A percentile compares a stretch with the other conserved stretches of the same genome.
Conservation (phyloP, 2,329 filamentous ascomycete genomes). For the Fusarium sp. region DNA sequence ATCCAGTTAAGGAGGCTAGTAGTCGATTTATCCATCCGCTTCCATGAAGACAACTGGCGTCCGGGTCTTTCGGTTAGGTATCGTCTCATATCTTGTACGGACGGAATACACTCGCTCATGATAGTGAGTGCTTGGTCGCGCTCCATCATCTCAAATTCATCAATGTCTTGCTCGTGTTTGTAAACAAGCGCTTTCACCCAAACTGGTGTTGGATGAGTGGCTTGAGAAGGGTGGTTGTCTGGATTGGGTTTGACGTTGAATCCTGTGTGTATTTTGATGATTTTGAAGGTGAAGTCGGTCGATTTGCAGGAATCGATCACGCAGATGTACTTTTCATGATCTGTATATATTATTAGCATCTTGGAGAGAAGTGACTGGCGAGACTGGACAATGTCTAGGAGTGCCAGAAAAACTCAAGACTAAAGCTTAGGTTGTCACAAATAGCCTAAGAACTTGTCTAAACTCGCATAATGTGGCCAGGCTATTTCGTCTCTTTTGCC, state of each 20-base stretch:
- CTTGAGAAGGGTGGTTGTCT: neutral
- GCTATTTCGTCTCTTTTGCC: too few relatives aligned
- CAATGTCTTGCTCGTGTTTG: slow-evolving; percentile 44
- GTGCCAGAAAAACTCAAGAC: too few relatives aligned
- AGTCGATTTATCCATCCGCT: slow-evolving; percentile 72
- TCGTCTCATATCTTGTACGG: slow-evolving; percentile 67
- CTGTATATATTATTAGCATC: slow-evolving; percentile 24
- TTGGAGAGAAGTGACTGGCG: neutral
- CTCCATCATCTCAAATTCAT: slow-evolving; percentile 24
- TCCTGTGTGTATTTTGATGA: slow-evolving; percentile 20
- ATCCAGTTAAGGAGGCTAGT: slow-evolving; percentile 85
- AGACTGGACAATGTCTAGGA: neutral
- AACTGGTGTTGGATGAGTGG: neutral
- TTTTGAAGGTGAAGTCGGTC: slow-evolving; percentile 23
- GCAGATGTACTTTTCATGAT: slow-evolving; percentile 36
- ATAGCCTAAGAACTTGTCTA: too few relatives aligned
- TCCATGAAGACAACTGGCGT: slow-evolving; percentile 57
- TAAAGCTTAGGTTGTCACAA: too few relatives aligned
- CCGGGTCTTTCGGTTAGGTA: slow-evolving; percentile 59
- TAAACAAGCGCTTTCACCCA: slow-evolving; percentile 43
- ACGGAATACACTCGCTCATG: slow-evolving; percentile 70
- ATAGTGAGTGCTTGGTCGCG: slow-evolving; percentile 54
- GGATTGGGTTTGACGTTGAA: neutral
- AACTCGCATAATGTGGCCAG: too few relatives aligned
- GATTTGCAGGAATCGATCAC: slow-evolving; percentile 21